phyloP scores from a whole-genome alignment of 768 basidiomycete genomes.

The Suillus variegatus region DNA sequence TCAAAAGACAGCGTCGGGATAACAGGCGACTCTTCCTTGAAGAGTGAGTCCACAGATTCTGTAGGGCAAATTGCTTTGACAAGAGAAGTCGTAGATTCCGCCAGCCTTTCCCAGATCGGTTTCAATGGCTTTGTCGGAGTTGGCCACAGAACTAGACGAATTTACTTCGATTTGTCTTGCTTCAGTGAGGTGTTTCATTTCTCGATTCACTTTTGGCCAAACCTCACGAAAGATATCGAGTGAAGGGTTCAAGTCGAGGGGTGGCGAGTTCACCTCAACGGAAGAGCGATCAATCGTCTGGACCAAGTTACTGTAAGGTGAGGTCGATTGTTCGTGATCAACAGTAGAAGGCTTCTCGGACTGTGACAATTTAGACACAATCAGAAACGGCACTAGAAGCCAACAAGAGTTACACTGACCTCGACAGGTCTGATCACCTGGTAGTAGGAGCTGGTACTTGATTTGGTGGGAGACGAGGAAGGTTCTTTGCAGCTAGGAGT shows the following conservation, averaged over 20 bases:
- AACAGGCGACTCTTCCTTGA: conserved; percentile 29
- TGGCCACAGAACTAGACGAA: not conserved
- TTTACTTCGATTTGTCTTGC: conserved; percentile 8
- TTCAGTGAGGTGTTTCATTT: conserved; percentile 35
- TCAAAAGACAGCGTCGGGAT: conserved; percentile 23
- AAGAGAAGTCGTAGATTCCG: conserved; percentile 23
- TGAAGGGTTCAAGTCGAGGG: conserved; percentile 10
- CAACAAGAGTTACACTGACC: not conserved
- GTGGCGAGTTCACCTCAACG: conserved; percentile 20
- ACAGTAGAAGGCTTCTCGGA: not conserved
- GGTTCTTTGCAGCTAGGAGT: not conserved
- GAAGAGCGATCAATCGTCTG: not conserved
- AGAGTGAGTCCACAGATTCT: conserved; percentile 23
- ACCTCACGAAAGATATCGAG: conserved; percentile 26
- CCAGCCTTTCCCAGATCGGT: not conserved
- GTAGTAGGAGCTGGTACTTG: no score
- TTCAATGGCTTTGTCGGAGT: not conserved
- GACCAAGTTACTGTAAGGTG: not conserved
- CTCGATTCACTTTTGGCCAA: conserved; percentile 40
- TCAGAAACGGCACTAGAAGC: not conserved
- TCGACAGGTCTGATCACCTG: conserved; percentile 5
- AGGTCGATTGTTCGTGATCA: not conserved
- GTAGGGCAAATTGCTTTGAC: conserved; percentile 29
- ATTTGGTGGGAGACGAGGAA: not conserved
- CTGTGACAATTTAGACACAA: not conserved